Percentiles rank a stretch among this genome's conserved stretches.
These are phyloP conservation scores for Phialocephala subalpina DNA, from an alignment of 2,329 filamentous ascomycete genomes.

Conservation along the genomic window DNA sequence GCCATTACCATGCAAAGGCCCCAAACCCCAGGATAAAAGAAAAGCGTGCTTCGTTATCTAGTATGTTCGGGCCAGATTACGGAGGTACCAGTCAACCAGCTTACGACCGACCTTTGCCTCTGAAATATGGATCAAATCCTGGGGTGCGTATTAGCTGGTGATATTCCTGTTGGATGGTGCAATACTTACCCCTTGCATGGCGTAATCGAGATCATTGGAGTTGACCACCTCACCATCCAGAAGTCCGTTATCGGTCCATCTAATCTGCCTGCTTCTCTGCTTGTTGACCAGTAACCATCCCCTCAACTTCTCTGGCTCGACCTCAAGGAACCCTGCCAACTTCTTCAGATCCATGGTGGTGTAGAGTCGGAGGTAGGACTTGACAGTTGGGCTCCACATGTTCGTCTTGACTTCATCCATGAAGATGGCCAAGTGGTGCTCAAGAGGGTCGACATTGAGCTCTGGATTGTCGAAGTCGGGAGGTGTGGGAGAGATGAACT, in stretches of 20 bases:
- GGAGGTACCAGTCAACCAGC: slow-evolving; percentile 98
- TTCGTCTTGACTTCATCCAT: slow-evolving; percentile 99
- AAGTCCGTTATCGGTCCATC: slow-evolving; percentile 90
- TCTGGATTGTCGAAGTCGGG: slow-evolving; percentile 98
- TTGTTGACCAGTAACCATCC: slow-evolving; percentile 97
- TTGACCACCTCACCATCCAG: slow-evolving; percentile 93
- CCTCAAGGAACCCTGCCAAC: slow-evolving; percentile 95
- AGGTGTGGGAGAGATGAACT: slow-evolving; percentile 97
- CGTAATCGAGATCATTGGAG: slow-evolving; percentile 95
- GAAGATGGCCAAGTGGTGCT: slow-evolving; percentile 97
- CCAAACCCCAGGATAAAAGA: slow-evolving; percentile 33
- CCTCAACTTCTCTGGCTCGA: slow-evolving; percentile 94
- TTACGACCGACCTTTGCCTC: slow-evolving; percentile 98
- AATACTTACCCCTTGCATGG: slow-evolving; percentile 84
- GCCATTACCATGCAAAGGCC: slow-evolving; percentile 42
- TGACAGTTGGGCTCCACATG: slow-evolving; percentile 96
- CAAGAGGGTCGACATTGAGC: slow-evolving; percentile 94
- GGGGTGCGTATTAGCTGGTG: slow-evolving; percentile 33
- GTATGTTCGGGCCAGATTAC: slow-evolving; percentile 95
- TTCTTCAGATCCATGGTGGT: slow-evolving; percentile 99
- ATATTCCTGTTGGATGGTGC: background rate
- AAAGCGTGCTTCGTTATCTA: slow-evolving; percentile 52
- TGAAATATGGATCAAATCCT: slow-evolving; percentile 98
- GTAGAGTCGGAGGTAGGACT: slow-evolving; percentile 98
- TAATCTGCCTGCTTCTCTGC: slow-evolving; percentile 95